phyloP scores from a whole-genome alignment of 495 filamentous ascomycete species.

The Saxophila tyrrhenica region DNA sequence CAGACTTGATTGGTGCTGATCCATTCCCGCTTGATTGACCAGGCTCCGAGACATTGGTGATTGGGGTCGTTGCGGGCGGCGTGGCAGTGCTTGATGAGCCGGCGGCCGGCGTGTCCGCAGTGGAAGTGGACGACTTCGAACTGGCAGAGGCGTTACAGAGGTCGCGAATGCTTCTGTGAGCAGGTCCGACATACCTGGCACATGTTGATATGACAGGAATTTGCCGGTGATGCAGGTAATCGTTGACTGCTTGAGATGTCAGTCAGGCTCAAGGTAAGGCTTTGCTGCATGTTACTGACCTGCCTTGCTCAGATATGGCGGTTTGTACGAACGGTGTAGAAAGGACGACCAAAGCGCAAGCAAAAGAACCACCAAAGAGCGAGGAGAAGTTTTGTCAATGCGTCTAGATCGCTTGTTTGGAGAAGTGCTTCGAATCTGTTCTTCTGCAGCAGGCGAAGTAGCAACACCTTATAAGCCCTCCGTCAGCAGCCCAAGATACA shows the following conservation, averaged over 20 bases:
- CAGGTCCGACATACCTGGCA: not conserved
- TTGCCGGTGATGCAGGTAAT: not conserved
- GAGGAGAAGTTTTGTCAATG: too few species aligned
- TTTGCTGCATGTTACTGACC: not conserved
- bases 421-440: not conserved
- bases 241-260: not conserved
- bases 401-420: not conserved
- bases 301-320: not conserved
- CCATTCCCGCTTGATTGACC: slow-evolving; percentile 45
- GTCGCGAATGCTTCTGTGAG: too few species aligned
- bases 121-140: slow-evolving; percentile 52
- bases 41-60: slow-evolving; percentile 48
- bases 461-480: too few species aligned
- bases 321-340: too few species aligned
- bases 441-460: not conserved
- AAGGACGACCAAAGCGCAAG: not conserved
- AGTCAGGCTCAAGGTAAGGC: too few species aligned
- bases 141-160: too few species aligned
- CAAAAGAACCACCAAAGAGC: not conserved
- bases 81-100: slow-evolving; percentile 56
- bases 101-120: slow-evolving; percentile 44
- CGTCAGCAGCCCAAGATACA: not conserved
- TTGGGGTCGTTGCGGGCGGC: slow-evolving; percentile 54
- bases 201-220: not conserved
- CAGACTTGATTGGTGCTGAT: slow-evolving; percentile 36